Base-by-base conservation (phyloP, 2,329 filamentous ascomycete species). In the Geosmithia flava region DNA sequence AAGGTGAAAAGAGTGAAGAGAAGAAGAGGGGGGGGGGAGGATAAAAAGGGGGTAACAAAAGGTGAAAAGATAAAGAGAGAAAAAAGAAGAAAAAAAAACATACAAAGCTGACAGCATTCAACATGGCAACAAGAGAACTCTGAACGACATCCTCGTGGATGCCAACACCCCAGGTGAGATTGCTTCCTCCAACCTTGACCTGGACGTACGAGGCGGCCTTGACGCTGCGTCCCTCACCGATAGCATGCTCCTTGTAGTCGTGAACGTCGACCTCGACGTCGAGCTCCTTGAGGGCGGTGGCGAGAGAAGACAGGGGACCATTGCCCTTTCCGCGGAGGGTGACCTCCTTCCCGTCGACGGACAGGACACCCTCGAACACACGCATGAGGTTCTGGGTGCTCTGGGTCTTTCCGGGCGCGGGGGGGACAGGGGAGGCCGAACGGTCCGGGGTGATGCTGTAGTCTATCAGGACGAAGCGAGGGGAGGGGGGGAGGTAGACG, bases 181-280 rank as follows among this genome's bases (percentile, higher is more conserved):
- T 76, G 53, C 74, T 83, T 44, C 77, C 80, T 3, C 76, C 68
- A 19, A 81, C 75, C 27, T 77, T 89, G 66, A 89, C 95, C 65
- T 96, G 87, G 53, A 97, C 95, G 62, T 94, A 97, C 2, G 90
- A 87, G 2, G 89, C 91, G n/a, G 91, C 91, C 71, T 94, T 94
- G 55, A 91, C 87, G 52, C 88, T 80, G 49, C 81, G 78, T 52
- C 87, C 87, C 47, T 75, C 73, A 54, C 88, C 88, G 56, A 97
- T 89, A 27, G 90, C 85, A 67, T 97, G 91, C 66, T 97, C 93
- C 72, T 94, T 95, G 73, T 97, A 97, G 64, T 96, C 88, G 44
- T 83, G 79, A 47, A 97, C 88, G 60, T 97, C 91, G 20, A 97
- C 72, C 59, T 94, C 83, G 53, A 97, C 83, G 50, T 87, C 87